A percentile compares a stretch with the other conserved stretches of the same genome.
phyloP scores from a whole-genome alignment of 2,329 filamentous ascomycete species.

The Penicillium rolfsii region DNA sequence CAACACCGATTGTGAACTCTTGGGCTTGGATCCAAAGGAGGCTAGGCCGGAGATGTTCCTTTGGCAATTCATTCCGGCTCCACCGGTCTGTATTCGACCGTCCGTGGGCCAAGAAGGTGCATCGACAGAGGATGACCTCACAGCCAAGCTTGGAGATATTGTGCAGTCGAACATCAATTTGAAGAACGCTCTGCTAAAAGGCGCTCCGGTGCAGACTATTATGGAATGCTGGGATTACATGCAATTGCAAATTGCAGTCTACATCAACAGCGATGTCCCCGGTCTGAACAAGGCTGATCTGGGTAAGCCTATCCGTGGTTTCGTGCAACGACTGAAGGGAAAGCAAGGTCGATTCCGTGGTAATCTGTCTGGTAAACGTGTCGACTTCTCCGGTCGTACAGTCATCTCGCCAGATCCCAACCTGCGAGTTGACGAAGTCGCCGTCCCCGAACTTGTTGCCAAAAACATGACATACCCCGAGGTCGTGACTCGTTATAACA shows the following conservation, averaged over 20 bases:
- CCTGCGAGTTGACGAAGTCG: constrained; percentile 88
- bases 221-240: constrained; percentile 99
- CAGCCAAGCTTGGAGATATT: constrained; percentile 95
- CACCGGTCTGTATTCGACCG: constrained; percentile 89
- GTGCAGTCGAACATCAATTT: constrained; percentile 90
- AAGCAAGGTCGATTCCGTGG: constrained; percentile 97
- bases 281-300: constrained; percentile 87
- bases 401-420: constrained; percentile 98
- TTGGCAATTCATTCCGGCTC: constrained; percentile 94
- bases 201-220: constrained; percentile 81
- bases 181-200: constrained; percentile 77
- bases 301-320: constrained; percentile 86
- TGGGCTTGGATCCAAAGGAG: constrained; percentile 84
- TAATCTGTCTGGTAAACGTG: constrained; percentile 95
- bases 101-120: constrained; percentile 91
- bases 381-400: constrained; percentile 95
- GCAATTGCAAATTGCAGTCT: constrained; percentile 93
- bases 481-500: constrained; percentile 80
- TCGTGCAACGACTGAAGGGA: constrained; percentile 93
- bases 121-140: constrained; percentile 95
- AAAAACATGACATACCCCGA: constrained; percentile 97
- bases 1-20: constrained; percentile 82
- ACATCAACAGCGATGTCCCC: constrained; percentile 95
- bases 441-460: constrained; percentile 87
- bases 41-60: constrained; percentile 95